A percentile compares a stretch with the other conserved stretches of the same genome.
These are phyloP conservation scores for Botryobasidium botryosum DNA, from an alignment of 768 basidiomycete genomes.

Conservation along the genomic window DNA sequence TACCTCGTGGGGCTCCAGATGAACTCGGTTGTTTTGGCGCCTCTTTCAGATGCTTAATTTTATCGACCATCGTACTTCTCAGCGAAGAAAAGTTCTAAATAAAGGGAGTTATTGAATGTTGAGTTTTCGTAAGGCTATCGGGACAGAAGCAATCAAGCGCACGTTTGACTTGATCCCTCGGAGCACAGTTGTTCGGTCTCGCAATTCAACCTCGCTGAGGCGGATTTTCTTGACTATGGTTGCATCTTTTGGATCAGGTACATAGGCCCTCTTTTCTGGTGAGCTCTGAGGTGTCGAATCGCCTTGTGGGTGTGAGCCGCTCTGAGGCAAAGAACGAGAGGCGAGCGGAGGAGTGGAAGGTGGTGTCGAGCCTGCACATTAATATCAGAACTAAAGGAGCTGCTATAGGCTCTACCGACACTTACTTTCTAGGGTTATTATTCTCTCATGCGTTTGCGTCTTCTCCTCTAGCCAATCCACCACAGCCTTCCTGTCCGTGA, in stretches of 20 bases:
- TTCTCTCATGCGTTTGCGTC: slow-evolving; percentile 30
- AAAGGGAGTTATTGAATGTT: background rate
- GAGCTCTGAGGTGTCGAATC: no score
- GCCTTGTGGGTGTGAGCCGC: slow-evolving; percentile 8
- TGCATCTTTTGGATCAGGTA: slow-evolving; percentile 56
- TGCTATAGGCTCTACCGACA: no score
- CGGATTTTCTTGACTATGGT: slow-evolving; percentile 79
- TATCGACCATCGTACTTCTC: slow-evolving; percentile 47
- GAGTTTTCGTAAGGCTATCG: background rate
- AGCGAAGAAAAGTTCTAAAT: slow-evolving; percentile 65
- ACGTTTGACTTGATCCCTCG: slow-evolving; percentile 75
- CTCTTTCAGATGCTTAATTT: slow-evolving; percentile 63
- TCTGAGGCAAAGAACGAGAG: slow-evolving; percentile 12
- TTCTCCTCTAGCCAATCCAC: slow-evolving; percentile 72
- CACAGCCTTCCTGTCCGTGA: slow-evolving; percentile 73
- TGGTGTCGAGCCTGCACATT: slow-evolving; percentile 37
- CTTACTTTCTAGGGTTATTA: slow-evolving; percentile 32
- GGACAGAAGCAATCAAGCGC: no score
- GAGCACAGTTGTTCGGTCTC: slow-evolving; percentile 68
- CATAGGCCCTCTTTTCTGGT: slow-evolving; percentile 65
- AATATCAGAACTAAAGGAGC: slow-evolving; percentile 4
- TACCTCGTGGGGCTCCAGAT: slow-evolving; percentile 21
- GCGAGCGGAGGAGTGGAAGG: slow-evolving; percentile 22
- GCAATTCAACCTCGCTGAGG: slow-evolving; percentile 58
- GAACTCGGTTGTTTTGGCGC: slow-evolving; percentile 25